Conservation (phyloP, 78 protist species). For the Creolimax fragrantissima region DNA sequence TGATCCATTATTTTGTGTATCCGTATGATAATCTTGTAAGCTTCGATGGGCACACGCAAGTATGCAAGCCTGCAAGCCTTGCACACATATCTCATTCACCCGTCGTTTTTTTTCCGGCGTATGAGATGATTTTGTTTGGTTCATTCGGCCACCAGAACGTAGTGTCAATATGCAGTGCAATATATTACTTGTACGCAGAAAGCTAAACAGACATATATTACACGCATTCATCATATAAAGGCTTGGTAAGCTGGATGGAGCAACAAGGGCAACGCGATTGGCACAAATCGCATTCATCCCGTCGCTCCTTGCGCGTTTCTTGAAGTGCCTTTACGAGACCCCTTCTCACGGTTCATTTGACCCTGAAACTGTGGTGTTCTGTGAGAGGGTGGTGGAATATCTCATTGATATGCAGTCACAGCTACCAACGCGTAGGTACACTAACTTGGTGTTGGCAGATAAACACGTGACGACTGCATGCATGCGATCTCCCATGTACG, state of each 20-base stretch:
- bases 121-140: too few species aligned
- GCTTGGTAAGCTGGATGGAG: background rate
- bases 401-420: constrained; percentile 68
- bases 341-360: background rate
- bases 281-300: background rate
- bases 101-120: background rate
- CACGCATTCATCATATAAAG: background rate
- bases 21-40: background rate
- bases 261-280: background rate
- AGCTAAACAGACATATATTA: background rate
- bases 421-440: constrained; percentile 80
- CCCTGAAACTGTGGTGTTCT: background rate
- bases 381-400: constrained; percentile 52
- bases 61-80: background rate
- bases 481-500: background rate
- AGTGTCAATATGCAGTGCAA: background rate
- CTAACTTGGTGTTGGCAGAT: background rate
- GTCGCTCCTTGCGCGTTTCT: background rate
- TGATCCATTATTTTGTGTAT: background rate
- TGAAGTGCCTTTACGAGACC: background rate
- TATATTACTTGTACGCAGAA: background rate
- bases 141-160: too few species aligned
- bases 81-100: background rate
- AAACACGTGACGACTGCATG: constrained; percentile 42
- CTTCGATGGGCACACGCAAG: background rate